Evolutionary conservation across 116 monocot species (phyloP).

Genomic region (Papilionanthe hybrid): DNA sequence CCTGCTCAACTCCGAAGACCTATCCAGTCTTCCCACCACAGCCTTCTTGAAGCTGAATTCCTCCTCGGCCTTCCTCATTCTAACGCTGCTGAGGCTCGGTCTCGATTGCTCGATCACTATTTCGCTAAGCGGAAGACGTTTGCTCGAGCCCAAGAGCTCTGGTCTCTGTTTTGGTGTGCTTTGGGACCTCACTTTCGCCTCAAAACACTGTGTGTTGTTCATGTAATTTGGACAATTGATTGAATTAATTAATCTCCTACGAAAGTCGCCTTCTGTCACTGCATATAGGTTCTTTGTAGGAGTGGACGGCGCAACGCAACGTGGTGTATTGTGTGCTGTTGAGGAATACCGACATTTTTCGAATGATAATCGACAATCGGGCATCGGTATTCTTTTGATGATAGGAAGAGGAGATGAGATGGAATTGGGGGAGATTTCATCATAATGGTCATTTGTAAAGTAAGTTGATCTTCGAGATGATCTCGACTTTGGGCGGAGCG

Average conservation of each 20-base stretch:
- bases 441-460: background rate
- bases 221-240: conserved; percentile 52
- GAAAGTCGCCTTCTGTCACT: conserved; percentile 2
- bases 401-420: conserved; percentile 38
- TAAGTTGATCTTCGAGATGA: conserved; percentile 19
- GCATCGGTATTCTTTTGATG: conserved; percentile 24
- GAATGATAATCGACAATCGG: conserved; percentile 22
- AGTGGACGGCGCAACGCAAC: conserved; percentile 35
- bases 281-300: conserved; percentile 47
- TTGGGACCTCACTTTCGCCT: conserved; percentile 66
- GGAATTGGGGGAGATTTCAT: conserved; percentile 4
- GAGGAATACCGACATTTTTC: conserved; percentile 50
- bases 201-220: conserved; percentile 66
- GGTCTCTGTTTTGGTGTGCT: conserved; percentile 91
- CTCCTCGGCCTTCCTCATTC: conserved; percentile 57
- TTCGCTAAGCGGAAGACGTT: conserved; percentile 54
- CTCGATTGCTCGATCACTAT: conserved; percentile 45
- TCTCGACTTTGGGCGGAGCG: conserved; percentile 21
- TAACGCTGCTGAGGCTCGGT: conserved; percentile 50
- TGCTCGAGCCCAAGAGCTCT: conserved; percentile 43
- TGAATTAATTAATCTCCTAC: conserved; percentile 18
- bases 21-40: conserved; percentile 25
- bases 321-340: conserved; percentile 75
- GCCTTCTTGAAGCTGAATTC: conserved; percentile 52
- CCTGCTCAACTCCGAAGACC: background rate